phyloP scores from a whole-genome alignment of 179 eudicot species.

The Spergularia azorica region DNA sequence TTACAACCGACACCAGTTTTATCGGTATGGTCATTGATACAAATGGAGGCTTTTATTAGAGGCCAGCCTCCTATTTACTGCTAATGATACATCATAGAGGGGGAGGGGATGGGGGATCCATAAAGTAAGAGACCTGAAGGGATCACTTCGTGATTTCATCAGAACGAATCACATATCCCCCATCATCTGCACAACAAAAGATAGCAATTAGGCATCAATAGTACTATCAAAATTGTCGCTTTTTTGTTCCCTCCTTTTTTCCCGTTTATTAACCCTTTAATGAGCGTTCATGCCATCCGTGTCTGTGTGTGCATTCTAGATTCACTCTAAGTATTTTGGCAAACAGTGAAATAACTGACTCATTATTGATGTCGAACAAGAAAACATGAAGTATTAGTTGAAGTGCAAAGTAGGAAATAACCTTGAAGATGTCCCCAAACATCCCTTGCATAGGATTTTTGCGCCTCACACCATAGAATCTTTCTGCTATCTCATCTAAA shows the following conservation, averaged over 20 bases:
- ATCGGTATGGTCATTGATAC: not conserved
- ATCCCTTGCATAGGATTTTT: slow-evolving; percentile 83
- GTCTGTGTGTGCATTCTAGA: too few species aligned
- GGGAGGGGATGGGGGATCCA: not conserved
- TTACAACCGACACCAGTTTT: not conserved
- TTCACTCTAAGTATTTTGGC: too few species aligned
- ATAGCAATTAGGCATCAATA: slow-evolving; percentile 1
- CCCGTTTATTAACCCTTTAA: too few species aligned
- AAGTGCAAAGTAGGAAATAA: slow-evolving; percentile 25
- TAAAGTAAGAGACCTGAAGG: too few species aligned
- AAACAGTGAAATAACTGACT: not conserved
- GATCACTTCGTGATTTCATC: not conserved
- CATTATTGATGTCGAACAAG: not conserved
- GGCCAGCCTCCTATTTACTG: not conserved
- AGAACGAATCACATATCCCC: slow-evolving; percentile 28
- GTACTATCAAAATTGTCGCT: not conserved
- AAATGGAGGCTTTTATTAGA: not conserved
- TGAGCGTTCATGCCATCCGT: slow-evolving; percentile 7
- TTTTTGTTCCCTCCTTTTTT: not conserved
- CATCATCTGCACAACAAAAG: slow-evolving; percentile 44
- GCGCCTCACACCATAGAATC: slow-evolving; percentile 79
- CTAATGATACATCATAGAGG: not conserved
- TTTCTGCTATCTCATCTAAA: slow-evolving; percentile 80
- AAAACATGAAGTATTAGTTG: not conserved
- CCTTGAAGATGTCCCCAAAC: slow-evolving; percentile 94